A percentile compares a stretch with the other conserved stretches of the same genome.
phyloP scores from a whole-genome alignment of 2,329 filamentous ascomycete genomes.

The Xylaria hypoxylon region DNA sequence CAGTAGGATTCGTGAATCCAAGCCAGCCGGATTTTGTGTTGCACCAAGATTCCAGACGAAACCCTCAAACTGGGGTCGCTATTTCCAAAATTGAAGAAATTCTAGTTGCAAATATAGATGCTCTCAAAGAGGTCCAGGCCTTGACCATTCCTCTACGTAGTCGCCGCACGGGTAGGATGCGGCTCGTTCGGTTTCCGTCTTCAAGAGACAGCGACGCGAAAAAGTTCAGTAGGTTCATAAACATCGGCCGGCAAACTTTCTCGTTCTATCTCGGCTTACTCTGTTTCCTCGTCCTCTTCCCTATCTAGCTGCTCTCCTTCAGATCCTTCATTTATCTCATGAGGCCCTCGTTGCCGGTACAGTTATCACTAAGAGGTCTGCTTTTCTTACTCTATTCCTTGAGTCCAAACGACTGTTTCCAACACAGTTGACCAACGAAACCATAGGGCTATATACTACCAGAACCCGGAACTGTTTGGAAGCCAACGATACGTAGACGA shows the following conservation, averaged over 20 bases:
- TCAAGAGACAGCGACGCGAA: constrained; percentile 39
- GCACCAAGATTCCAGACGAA: constrained; percentile 17
- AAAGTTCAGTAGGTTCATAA: constrained; percentile 48
- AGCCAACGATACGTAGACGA: constrained; percentile 76
- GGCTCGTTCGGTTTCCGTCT: constrained; percentile 44
- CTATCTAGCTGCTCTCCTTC: constrained; percentile 64
- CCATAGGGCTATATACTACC: constrained; percentile 82
- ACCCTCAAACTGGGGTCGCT: constrained; percentile 17
- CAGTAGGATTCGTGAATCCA: not conserved
- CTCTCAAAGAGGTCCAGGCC: constrained; percentile 57
- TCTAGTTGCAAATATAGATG: constrained; percentile 63
- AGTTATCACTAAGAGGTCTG: constrained; percentile 71
- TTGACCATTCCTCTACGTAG: constrained; percentile 62
- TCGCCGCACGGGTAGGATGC: constrained; percentile 47
- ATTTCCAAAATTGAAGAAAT: constrained; percentile 65
- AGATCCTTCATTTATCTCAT: constrained; percentile 70
- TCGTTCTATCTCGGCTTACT: constrained; percentile 11
- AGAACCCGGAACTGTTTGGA: constrained; percentile 77
- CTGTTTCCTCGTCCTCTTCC: constrained; percentile 6
- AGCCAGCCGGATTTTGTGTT: not conserved
- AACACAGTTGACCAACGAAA: constrained; percentile 13
- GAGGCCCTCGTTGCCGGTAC: constrained; percentile 67
- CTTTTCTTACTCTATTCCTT: constrained; percentile 11
- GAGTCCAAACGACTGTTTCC: not conserved
- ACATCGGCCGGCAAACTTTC: not conserved